Percentiles rank a stretch among this genome's conserved stretches.
Evolutionary conservation across 2,329 filamentous ascomycete species (phyloP).

Genomic region (Geoglossum cookeanum): DNA sequence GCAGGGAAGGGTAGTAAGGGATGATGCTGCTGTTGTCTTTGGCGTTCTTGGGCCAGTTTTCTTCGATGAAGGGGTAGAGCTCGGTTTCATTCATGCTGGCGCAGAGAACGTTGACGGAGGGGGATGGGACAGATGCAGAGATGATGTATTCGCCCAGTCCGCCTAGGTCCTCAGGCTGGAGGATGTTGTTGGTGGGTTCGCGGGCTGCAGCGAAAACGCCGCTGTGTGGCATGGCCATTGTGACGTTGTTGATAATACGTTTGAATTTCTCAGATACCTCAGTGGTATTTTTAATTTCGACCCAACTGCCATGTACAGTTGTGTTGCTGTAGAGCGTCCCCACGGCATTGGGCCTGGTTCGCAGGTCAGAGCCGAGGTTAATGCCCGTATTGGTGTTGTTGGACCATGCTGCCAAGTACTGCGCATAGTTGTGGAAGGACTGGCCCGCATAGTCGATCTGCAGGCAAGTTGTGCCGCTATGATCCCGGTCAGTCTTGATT

Average conservation of each 20-base stretch:
- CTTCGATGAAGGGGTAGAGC: conserved; percentile 45
- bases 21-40: conserved; percentile 15
- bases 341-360: conserved; percentile 36
- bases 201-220: conserved; percentile 46
- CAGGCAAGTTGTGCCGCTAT: conserved; percentile 40
- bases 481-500: conserved; percentile 26
- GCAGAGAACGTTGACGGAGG: conserved; percentile 54
- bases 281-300: conserved; percentile 38
- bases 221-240: conserved; percentile 57
- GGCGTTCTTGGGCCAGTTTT: conserved; percentile 31
- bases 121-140: conserved; percentile 48
- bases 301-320: conserved; percentile 50
- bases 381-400: conserved; percentile 26
- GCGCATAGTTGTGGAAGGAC: conserved; percentile 48
- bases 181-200: conserved; percentile 40
- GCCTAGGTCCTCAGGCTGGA: conserved; percentile 45
- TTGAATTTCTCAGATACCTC: conserved; percentile 28
- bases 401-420: conserved; percentile 40
- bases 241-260: conserved; percentile 55
- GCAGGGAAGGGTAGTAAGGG: conserved; percentile 22
- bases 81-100: conserved; percentile 42
- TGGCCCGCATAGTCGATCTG: conserved; percentile 51
- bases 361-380: conserved; percentile 23
- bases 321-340: conserved; percentile 54
- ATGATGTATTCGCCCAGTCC: conserved; percentile 52